A percentile compares a stretch with the other conserved stretches of the same genome.
phyloP scores from a whole-genome alignment of 2,329 filamentous ascomycete genomes.

The Arthrobotrys megalospora region DNA sequence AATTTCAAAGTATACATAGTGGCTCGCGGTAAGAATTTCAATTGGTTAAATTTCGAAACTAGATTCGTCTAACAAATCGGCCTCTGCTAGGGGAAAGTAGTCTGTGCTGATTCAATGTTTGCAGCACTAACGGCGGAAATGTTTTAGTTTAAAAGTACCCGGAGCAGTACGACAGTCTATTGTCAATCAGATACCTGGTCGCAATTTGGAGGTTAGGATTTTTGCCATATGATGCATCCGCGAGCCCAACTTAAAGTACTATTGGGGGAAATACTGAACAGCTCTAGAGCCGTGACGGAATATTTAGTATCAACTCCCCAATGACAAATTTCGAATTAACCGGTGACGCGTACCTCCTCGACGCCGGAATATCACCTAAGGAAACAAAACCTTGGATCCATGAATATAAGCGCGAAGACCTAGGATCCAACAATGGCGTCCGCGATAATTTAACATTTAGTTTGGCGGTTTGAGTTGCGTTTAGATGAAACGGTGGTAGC shows the following conservation, averaged over 20 bases:
- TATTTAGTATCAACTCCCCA: neutral
- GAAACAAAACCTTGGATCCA: neutral
- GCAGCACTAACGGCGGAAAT: neutral
- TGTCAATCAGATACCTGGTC: too few relatives aligned
- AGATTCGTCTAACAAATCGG: too few relatives aligned
- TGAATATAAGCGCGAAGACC: neutral
- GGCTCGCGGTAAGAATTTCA: neutral
- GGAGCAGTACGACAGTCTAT: too few relatives aligned
- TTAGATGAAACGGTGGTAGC: neutral
- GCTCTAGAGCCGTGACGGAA: neutral
- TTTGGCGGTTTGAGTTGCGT: neutral
- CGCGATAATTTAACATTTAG: neutral
- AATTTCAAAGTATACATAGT: slow-evolving; percentile 15
- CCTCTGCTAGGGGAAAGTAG: too few relatives aligned
- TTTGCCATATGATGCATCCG: neutral
- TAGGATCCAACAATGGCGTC: neutral
- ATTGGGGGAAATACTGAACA: slow-evolving; percentile 15
- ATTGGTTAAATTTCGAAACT: too few relatives aligned
- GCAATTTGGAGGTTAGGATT: too few relatives aligned
- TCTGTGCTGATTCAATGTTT: too few relatives aligned
- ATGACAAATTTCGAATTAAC: neutral
- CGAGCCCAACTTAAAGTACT: neutral
- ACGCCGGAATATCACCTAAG: neutral
- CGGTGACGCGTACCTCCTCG: neutral
- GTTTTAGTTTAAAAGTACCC: neutral